phyloP scores from a whole-genome alignment of 73 alveolate species.

The Diophrys sp. region DNA sequence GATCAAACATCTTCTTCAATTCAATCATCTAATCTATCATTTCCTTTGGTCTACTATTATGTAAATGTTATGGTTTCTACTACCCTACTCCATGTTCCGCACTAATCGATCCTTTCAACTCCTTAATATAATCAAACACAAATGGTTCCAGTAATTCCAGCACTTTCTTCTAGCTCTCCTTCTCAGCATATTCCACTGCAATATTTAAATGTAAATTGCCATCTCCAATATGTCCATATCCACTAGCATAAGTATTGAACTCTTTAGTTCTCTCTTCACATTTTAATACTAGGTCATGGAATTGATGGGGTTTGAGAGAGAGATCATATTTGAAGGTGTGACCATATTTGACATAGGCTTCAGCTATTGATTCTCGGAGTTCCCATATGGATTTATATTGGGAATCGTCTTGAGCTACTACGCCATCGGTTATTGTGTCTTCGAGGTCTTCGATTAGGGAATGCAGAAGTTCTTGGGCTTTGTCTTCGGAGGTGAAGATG shows the following conservation, averaged over 20 bases:
- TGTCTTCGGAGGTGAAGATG: constrained; percentile 27
- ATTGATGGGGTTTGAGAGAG: constrained; percentile 47
- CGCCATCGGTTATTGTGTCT: constrained; percentile 57
- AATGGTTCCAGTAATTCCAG: constrained; percentile 57
- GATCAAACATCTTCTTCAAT: constrained; percentile 15
- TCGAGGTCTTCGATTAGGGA: constrained; percentile 21
- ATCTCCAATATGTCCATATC: constrained; percentile 80
- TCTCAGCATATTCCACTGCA: constrained; percentile 46
- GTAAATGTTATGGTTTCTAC: constrained; percentile 51
- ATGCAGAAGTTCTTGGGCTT: constrained; percentile 6
- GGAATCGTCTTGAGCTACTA: constrained; percentile 63
- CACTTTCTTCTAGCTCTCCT: constrained; percentile 13
- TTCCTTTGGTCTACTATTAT: constrained; percentile 50
- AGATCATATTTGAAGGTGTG: constrained; percentile 65
- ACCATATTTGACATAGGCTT: constrained; percentile 59
- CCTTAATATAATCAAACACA: constrained; percentile 59
- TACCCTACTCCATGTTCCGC: constrained; percentile 73
- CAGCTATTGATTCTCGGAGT: constrained; percentile 63
- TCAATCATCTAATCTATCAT: constrained; percentile 42
- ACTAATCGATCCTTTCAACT: constrained; percentile 59
- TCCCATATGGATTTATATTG: constrained; percentile 66
- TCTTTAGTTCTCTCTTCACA: constrained; percentile 12
- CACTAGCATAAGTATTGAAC: constrained; percentile 24
- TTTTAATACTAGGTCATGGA: constrained; percentile 59
- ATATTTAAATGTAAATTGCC: constrained; percentile 70